Evolutionary conservation across 805 yeast genomes (phyloP).

Genomic region (Candida lessepsii): DNA sequence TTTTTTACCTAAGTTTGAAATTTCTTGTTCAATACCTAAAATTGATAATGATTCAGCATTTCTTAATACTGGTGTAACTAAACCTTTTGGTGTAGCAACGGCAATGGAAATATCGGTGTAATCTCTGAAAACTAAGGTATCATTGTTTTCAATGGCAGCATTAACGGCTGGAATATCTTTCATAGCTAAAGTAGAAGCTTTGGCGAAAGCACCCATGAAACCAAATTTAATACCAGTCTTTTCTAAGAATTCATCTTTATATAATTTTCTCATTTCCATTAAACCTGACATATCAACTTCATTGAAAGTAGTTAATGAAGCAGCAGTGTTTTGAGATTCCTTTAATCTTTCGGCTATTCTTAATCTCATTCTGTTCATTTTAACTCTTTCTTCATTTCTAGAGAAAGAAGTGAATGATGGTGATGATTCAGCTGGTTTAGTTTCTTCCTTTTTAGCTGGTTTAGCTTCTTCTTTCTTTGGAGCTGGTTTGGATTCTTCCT

Average conservation of each 20-base stretch:
- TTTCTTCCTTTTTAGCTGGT: slow-evolving; percentile 16
- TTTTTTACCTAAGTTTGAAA: slow-evolving; percentile 75
- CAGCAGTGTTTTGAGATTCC: slow-evolving; percentile 99
- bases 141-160: slow-evolving; percentile 89
- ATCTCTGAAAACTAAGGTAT: slow-evolving; percentile 93
- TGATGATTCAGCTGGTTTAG: slow-evolving; percentile 17
- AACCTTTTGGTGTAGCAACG: slow-evolving; percentile 98
- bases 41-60: slow-evolving; percentile 90
- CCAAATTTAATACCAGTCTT: slow-evolving; percentile 94
- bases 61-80: slow-evolving; percentile 96
- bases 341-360: slow-evolving; percentile 98
- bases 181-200: slow-evolving; percentile 89
- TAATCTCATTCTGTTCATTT: slow-evolving; percentile 99
- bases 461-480: slow-evolving; percentile 33
- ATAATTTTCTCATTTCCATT: slow-evolving; percentile 90
- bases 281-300: slow-evolving; percentile 95
- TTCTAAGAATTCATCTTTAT: slow-evolving; percentile 95
- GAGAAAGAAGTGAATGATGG: slow-evolving; percentile 52
- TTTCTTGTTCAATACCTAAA: slow-evolving; percentile 87
- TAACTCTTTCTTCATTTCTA: slow-evolving; percentile 86
- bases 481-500: slow-evolving; percentile 21
- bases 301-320: slow-evolving; percentile 95
- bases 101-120: slow-evolving; percentile 95
- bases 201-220: slow-evolving; percentile 97
- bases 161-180: slow-evolving; percentile 94